Percentiles rank a stretch among this genome's conserved stretches.
These are phyloP conservation scores for Wickerhamiella australiensis DNA, from an alignment of 805 yeast genomes.

Conservation along the genomic window DNA sequence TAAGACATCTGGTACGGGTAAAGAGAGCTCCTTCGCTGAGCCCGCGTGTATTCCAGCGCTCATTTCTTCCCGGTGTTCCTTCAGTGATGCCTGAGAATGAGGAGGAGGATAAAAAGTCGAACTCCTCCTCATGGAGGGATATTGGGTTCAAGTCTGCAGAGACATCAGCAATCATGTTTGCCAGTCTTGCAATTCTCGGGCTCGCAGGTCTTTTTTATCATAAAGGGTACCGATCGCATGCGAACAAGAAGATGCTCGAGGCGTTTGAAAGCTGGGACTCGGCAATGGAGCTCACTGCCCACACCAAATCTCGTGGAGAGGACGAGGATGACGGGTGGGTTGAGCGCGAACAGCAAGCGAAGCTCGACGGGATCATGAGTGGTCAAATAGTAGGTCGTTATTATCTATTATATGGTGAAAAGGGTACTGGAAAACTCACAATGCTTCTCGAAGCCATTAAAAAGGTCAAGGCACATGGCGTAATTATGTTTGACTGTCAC, in stretches of 20 bases:
- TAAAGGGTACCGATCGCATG: slow-evolving; percentile 44
- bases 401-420: slow-evolving; percentile 64
- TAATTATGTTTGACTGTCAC: slow-evolving; percentile 67
- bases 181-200: slow-evolving; percentile 56
- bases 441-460: slow-evolving; percentile 60
- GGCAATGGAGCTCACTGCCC: slow-evolving; percentile 47
- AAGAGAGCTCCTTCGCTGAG: background rate
- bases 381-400: slow-evolving; percentile 61
- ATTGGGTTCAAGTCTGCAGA: slow-evolving; percentile 30
- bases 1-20: background rate
- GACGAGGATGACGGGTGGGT: slow-evolving; percentile 42
- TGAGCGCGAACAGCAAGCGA: slow-evolving; percentile 51
- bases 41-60: background rate
- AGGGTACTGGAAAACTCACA: slow-evolving; percentile 78
- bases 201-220: slow-evolving; percentile 65
- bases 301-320: slow-evolving; percentile 23
- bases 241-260: slow-evolving; percentile 46
- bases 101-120: background rate
- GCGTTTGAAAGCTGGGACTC: slow-evolving; percentile 63
- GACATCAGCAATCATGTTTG: slow-evolving; percentile 58
- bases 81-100: background rate
- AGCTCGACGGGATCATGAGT: slow-evolving; percentile 50
- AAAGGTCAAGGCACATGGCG: slow-evolving; percentile 48
- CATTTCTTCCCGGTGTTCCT: slow-evolving; percentile 8
- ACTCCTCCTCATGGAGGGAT: slow-evolving; percentile 10